Evolutionary conservation across 2,329 filamentous ascomycete species (phyloP).

Genomic region (Hypoxylon sp.): DNA sequence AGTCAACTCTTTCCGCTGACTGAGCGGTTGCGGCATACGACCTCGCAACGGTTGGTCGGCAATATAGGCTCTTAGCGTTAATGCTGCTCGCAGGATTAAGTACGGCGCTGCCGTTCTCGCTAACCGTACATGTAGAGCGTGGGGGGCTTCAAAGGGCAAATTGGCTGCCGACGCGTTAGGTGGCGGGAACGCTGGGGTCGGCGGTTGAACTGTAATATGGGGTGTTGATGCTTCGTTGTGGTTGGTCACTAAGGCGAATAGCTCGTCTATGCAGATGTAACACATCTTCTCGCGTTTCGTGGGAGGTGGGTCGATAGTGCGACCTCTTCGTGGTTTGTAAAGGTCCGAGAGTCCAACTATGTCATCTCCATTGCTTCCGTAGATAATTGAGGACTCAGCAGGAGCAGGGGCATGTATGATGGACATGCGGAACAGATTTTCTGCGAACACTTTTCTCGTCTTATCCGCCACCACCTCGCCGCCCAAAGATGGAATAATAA

Average conservation of each 20-base stretch:
- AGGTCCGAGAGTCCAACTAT: conserved; percentile 71
- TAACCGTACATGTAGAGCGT: conserved; percentile 68
- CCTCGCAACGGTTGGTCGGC: conserved; percentile 93
- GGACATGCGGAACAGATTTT: conserved; percentile 84
- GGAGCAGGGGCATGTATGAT: conserved; percentile 78
- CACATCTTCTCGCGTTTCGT: conserved; percentile 79
- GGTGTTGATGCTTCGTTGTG: conserved; percentile 59
- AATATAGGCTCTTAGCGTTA: conserved; percentile 87
- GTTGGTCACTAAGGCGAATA: conserved; percentile 77
- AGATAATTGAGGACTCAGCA: conserved; percentile 71
- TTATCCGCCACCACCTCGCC: conserved; percentile 74
- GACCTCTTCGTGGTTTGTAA: conserved; percentile 76
- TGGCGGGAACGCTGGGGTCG: conserved; percentile 61
- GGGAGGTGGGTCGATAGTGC: conserved; percentile 77
- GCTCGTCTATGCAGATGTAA: conserved; percentile 84
- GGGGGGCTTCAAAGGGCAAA: conserved; percentile 49
- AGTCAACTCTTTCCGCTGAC: conserved; percentile 82
- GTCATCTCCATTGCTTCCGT: conserved; percentile 58
- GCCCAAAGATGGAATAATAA: conserved; percentile 83
- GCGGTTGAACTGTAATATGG: conserved; percentile 60
- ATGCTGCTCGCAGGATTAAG: conserved; percentile 83
- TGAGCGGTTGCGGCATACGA: conserved; percentile 87
- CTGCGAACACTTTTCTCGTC: conserved; percentile 77
- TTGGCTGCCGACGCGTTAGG: conserved; percentile 43
- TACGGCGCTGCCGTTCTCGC: conserved; percentile 84